These are phyloP conservation scores for Ogataea haglerorum DNA, from an alignment of 805 yeast species.

Conservation along the genomic window DNA sequence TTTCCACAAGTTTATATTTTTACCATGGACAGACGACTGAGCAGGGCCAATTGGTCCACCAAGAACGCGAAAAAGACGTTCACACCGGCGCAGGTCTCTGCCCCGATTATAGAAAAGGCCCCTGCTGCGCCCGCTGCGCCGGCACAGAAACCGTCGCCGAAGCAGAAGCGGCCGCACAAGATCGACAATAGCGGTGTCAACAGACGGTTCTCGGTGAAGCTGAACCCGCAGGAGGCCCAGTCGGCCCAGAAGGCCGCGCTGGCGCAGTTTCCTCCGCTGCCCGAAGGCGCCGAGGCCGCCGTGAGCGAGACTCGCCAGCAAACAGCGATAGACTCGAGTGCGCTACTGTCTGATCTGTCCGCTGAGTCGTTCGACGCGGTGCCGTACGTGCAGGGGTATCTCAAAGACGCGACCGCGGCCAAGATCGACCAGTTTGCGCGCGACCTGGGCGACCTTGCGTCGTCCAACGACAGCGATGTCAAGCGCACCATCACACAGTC, in stretches of 20 bases:
- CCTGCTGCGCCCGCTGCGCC: not conserved
- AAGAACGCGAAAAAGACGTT: slow-evolving; percentile 8
- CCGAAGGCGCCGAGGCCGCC: slow-evolving; percentile 5
- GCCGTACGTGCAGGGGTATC: slow-evolving; percentile 43
- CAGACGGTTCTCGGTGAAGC: slow-evolving; percentile 25
- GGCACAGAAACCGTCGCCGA: slow-evolving; percentile 1
- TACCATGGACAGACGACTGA: slow-evolving; percentile 19
- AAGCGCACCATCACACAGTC: slow-evolving; percentile 59
- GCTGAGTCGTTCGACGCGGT: slow-evolving; percentile 46
- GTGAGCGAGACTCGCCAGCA: slow-evolving; percentile 6
- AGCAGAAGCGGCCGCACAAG: slow-evolving; percentile 16
- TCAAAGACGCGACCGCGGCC: slow-evolving; percentile 64
- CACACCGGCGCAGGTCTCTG: slow-evolving; percentile 6
- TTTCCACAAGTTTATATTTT: not conserved
- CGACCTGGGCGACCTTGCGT: slow-evolving; percentile 46
- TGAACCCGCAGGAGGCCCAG: slow-evolving; percentile 18
- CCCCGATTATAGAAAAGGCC: slow-evolving; percentile 3
- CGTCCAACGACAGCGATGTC: slow-evolving; percentile 52
- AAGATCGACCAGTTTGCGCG: slow-evolving; percentile 70
- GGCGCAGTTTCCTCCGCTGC: slow-evolving; percentile 14
- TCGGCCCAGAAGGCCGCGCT: not conserved
- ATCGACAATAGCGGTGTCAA: slow-evolving; percentile 20
- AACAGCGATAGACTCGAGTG: slow-evolving; percentile 13
- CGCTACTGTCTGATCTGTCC: slow-evolving; percentile 36
- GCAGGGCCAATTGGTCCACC: slow-evolving; percentile 30